Conservation (phyloP, 148 eudicot species). For the Mesembryanthemum crystallinum region DNA sequence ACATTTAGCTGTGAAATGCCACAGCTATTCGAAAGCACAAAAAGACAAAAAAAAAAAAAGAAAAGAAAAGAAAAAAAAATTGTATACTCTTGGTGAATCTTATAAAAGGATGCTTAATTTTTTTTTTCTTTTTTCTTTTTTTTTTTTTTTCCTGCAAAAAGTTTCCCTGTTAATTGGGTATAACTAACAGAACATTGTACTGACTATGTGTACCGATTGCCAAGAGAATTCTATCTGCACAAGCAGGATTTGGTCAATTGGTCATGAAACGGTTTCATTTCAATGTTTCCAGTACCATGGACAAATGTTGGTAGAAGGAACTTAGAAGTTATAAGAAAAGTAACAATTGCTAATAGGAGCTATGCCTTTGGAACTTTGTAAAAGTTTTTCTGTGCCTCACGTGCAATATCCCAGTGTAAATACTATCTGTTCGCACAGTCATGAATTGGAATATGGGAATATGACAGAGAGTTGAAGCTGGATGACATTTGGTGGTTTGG, state of each 20-base stretch:
- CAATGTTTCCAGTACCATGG: neutral
- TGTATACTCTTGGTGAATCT: too few species aligned
- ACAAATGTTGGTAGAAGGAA: neutral
- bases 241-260: neutral
- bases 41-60: too few species aligned
- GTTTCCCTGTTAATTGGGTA: too few species aligned
- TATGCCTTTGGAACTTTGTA: neutral
- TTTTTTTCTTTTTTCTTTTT: neutral
- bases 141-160: too few species aligned
- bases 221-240: neutral
- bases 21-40: neutral
- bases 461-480: neutral
- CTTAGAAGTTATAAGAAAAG: neutral
- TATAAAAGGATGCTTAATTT: neutral
- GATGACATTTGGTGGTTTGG: neutral
- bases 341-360: neutral
- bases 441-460: neutral
- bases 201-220: too few species aligned
- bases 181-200: neutral
- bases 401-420: neutral
- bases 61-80: too few species aligned
- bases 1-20: neutral
- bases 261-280: neutral
- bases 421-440: too few species aligned
- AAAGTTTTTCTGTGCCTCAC: neutral